Percentiles rank a stretch among this genome's conserved stretches.
Evolutionary conservation across 805 yeast genomes (phyloP).

Genomic region (Schwanniomyces polymorphus): DNA sequence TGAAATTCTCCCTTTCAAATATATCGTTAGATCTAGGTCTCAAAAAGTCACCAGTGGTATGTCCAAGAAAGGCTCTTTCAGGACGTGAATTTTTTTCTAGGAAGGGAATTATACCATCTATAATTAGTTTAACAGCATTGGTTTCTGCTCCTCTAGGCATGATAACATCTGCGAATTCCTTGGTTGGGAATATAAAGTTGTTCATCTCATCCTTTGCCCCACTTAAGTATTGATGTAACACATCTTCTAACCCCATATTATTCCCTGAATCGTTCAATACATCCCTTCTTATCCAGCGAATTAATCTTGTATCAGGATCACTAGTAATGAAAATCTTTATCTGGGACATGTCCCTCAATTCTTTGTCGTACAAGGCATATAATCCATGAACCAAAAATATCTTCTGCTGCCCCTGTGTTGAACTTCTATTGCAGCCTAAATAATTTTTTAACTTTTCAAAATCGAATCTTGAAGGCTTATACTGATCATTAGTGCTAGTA

Average conservation of each 20-base stretch:
- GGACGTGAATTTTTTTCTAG: slow-evolving; percentile 13
- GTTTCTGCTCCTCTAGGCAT: slow-evolving; percentile 69
- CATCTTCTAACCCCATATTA: slow-evolving; percentile 27
- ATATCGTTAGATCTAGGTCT: slow-evolving; percentile 21
- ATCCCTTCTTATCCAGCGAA: slow-evolving; percentile 68
- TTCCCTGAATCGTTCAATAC: slow-evolving; percentile 17
- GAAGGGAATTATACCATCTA: slow-evolving; percentile 59
- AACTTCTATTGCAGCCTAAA: slow-evolving; percentile 8
- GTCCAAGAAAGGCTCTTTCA: slow-evolving; percentile 10
- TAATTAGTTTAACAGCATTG: slow-evolving; percentile 56
- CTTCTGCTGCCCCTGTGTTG: slow-evolving; percentile 19
- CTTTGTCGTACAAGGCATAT: slow-evolving; percentile 71
- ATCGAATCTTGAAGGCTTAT: slow-evolving; percentile 44
- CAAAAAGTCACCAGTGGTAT: slow-evolving; percentile 20
- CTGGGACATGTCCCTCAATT: slow-evolving; percentile 54
- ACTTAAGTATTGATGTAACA: slow-evolving; percentile 50
- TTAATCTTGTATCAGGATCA: slow-evolving; percentile 81
- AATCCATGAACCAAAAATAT: slow-evolving; percentile 65
- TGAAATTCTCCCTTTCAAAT: slow-evolving; percentile 33
- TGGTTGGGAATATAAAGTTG: slow-evolving; percentile 65
- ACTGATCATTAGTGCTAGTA: slow-evolving; percentile 14
- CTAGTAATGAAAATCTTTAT: slow-evolving; percentile 76
- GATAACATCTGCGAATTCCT: slow-evolving; percentile 71
- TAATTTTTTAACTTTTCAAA: slow-evolving; percentile 26
- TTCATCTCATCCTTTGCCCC: slow-evolving; percentile 66